A percentile compares a stretch with the other conserved stretches of the same genome.
These are phyloP conservation scores for Cicer cuneatum DNA, from an alignment of 306 rosid genomes.

Conservation along the genomic window DNA sequence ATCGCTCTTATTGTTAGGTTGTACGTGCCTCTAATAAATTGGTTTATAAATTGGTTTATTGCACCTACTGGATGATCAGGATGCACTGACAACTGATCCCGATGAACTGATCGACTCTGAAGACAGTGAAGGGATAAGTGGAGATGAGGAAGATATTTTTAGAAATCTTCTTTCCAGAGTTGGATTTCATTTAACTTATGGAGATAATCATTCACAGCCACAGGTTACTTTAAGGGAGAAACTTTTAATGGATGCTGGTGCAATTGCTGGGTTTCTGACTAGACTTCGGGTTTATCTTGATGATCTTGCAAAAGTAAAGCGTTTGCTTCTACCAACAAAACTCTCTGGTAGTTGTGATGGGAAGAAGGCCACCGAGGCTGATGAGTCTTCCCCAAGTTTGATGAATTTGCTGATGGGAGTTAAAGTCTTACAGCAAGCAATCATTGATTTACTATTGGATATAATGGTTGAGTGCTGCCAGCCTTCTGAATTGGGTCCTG, in stretches of 20 bases:
- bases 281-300: no score
- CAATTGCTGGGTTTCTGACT: no score
- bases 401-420: no score
- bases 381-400: no score
- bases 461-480: conserved; percentile 98
- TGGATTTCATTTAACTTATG: conserved; percentile 94
- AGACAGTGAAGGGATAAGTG: conserved; percentile 93
- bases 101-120: conserved; percentile 91
- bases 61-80: conserved; percentile 97
- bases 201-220: conserved; percentile 94
- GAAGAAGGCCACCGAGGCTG: no score
- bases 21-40: conserved; percentile 45
- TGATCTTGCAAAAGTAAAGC: no score
- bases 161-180: no score
- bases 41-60: conserved; percentile 66
- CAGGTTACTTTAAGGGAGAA: conserved; percentile 92
- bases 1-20: conserved; percentile 30
- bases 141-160: conserved; percentile 96
- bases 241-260: conserved; percentile 93
- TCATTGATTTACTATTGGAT: conserved; percentile 92
- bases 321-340: no score
- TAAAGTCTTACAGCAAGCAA: conserved; percentile 90
- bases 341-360: no score
- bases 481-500: conserved; percentile 75
- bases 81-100: conserved; percentile 98